Conservation (phyloP, 305 asterid species). For the Euphrasia arctica region DNA sequence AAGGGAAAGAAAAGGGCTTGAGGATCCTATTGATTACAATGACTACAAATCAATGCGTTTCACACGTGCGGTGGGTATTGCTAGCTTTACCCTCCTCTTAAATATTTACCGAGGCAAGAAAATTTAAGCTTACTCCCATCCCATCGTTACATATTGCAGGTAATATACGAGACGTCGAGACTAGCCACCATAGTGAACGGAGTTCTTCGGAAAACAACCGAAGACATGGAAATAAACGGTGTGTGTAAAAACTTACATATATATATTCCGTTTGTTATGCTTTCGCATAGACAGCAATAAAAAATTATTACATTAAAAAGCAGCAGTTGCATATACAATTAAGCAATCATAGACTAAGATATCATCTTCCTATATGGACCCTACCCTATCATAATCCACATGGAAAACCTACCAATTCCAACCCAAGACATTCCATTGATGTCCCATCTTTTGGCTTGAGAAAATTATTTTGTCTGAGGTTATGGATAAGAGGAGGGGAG, state of each 20-base stretch:
- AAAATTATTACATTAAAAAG: conserved; percentile 30
- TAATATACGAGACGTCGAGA: conserved; percentile 90
- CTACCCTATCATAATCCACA: conserved; percentile 89
- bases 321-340: conserved; percentile 29
- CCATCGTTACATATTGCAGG: conserved; percentile 46
- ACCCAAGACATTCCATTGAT: conserved; percentile 71
- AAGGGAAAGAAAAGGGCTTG: conserved; percentile 64
- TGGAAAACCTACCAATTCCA: conserved; percentile 86
- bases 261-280: conserved; percentile 17
- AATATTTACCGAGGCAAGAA: conserved; percentile 26
- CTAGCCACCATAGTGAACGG: conserved; percentile 89
- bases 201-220: conserved; percentile 85
- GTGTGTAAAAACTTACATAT: conserved; percentile 4
- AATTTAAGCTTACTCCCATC: conserved; percentile 24
- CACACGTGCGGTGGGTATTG: conserved; percentile 75
- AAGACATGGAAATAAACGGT: conserved; percentile 81
- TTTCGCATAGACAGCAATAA: not conserved
- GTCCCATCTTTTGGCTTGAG: conserved; percentile 55
- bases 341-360: conserved; percentile 40
- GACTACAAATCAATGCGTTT: conserved; percentile 93
- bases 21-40: conserved; percentile 73
- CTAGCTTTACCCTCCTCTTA: conserved; percentile 6
- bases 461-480: conserved; percentile 46
- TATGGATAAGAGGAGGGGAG: conserved; percentile 43
- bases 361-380: conserved; percentile 66